Conservation (phyloP, 164 flowering plant genomes). For the Umbellularia californica region DNA sequence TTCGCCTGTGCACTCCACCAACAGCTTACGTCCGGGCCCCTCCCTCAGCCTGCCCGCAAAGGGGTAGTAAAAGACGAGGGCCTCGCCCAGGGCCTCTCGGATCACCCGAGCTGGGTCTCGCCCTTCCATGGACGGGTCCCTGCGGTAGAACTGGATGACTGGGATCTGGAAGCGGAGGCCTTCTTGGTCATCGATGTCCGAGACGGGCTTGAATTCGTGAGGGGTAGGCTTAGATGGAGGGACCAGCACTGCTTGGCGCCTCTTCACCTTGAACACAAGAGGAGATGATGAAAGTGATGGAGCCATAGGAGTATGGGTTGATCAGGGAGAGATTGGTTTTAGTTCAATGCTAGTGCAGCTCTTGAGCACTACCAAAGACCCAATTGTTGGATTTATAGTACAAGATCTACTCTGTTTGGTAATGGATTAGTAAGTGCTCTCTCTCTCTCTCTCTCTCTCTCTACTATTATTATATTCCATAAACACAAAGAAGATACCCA, state of each 20-base stretch:
- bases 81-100: constrained; percentile 18
- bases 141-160: constrained; percentile 11
- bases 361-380: too few relatives aligned
- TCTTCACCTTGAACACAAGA: background rate
- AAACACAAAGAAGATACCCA: too few relatives aligned
- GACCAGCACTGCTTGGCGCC: constrained; percentile 9
- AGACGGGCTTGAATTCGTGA: constrained; percentile 21
- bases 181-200: constrained; percentile 32
- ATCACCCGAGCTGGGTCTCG: constrained; percentile 25
- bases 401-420: too few relatives aligned
- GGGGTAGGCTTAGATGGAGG: constrained; percentile 24
- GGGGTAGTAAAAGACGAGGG: constrained; percentile 33
- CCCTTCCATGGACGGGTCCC: constrained; percentile 5
- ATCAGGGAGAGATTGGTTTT: background rate
- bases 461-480: too few relatives aligned
- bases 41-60: constrained; percentile 25
- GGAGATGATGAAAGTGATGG: background rate
- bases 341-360: too few relatives aligned
- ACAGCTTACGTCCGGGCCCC: constrained; percentile 14
- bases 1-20: constrained; percentile 21
- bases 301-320: background rate
- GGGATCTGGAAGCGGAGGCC: constrained; percentile 25
- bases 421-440: too few relatives aligned
- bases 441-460: too few relatives aligned
- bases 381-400: too few relatives aligned